Evolutionary conservation across 2,329 filamentous ascomycete genomes (phyloP), one percentile per base, ranked within the genome.

Genomic region (Tolypocladium sp.): DNA sequence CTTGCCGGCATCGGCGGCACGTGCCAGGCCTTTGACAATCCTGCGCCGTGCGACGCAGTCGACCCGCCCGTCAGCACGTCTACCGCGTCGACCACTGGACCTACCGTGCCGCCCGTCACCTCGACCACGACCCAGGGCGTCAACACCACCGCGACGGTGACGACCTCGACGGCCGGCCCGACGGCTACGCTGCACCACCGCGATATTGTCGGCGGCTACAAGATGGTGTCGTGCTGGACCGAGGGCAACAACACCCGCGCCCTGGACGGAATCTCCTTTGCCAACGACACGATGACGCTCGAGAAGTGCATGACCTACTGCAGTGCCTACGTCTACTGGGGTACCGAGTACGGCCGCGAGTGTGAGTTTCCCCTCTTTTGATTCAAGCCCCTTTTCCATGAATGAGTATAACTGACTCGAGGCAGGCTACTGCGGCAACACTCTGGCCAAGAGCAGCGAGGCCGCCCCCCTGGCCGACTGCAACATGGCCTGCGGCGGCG

Each of bases 341-440:
- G 76, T 3, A 77, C 79, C 7, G 79, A 83, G 63, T 82, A 79
- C 61, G 78, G 79, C 12, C 72, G 77, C 35, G 79, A 82, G 67
- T 82, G 79, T 75, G 60, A 71, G 72, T 68, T 17, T 25, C 20
- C 25, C 2, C 20, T 13, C 27, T 33, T 55, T n/a, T 41, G n/a
- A 52, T 41, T 4, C 3, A 6, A 13, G 13, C 37, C 37, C 37
- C 10, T 13, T 30, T 20, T 22, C 25, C 12, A 17, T 7, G n/a
- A 2, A 33, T 12, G n/a, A 15, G 17, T 15, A n/a, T 12, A 4
- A 10, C 30, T 52, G 30, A 52, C 49, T 13, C 7, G 20, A 52
- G 17, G 22, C 54, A 76, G 73, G 74, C 66, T 82, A 79, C 63
- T 82, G 79, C 66, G 79, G 78, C 40, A 77, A 81, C 63, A 68